phyloP scores from a whole-genome alignment of 1,284 basidiomycete genomes.

The Malassezia pachydermatis region DNA sequence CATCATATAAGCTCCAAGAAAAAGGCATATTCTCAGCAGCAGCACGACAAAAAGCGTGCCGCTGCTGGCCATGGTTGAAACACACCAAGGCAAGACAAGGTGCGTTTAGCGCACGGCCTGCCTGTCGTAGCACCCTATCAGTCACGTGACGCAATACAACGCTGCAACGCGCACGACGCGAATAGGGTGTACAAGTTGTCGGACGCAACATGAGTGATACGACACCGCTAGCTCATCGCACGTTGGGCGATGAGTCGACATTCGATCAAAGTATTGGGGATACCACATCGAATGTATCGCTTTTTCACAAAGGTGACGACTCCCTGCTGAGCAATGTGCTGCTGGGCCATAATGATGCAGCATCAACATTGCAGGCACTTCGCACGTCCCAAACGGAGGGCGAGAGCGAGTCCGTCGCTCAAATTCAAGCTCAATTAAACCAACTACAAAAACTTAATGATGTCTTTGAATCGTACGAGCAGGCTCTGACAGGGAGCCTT shows the following conservation, averaged over 20 bases:
- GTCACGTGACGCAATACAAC: background rate
- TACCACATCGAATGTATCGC: background rate
- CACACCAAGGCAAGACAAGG: background rate
- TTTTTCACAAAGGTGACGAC: conserved; percentile 19
- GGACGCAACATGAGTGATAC: conserved; percentile 15
- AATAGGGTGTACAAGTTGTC: too few species aligned
- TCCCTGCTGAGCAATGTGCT: conserved; percentile 27
- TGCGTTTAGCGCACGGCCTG: background rate
- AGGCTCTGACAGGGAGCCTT: conserved; percentile 26
- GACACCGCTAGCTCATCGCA: conserved; percentile 1
- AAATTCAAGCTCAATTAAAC: conserved; percentile 27
- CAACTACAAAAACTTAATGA: conserved; percentile 37
- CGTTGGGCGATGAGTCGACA: conserved; percentile 4
- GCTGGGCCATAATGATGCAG: conserved; percentile 17
- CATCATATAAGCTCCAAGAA: conserved; percentile 20
- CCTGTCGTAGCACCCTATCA: background rate
- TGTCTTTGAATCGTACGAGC: conserved; percentile 39
- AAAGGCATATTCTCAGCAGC: conserved; percentile 21
- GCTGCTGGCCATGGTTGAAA: background rate
- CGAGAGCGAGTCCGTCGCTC: conserved; percentile 26
- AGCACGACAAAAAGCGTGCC: conserved; percentile 18
- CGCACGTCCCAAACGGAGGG: background rate
- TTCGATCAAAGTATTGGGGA: conserved; percentile 5
- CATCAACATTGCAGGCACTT: conserved; percentile 13
- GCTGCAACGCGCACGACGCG: too few species aligned